Evolutionary conservation across 2,329 filamentous ascomycete species (phyloP).

Genomic region (Teratosphaeria destructans): DNA sequence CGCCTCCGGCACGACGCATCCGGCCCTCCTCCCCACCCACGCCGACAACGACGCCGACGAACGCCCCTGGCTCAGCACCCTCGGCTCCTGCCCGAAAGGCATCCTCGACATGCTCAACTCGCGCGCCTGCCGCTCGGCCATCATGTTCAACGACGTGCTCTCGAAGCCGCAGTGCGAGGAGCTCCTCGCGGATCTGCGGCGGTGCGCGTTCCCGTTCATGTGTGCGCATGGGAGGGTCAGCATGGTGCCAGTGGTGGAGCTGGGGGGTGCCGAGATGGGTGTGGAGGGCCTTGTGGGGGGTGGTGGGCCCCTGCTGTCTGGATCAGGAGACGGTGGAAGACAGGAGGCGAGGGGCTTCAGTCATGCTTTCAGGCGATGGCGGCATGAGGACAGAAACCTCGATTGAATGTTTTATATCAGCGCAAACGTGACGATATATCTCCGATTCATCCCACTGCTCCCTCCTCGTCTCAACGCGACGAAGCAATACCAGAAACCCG

Average conservation of each 20-base stretch:
- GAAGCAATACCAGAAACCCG: no score
- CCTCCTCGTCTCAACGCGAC: no score
- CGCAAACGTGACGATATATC: no score
- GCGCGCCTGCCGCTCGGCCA: conserved; percentile 64
- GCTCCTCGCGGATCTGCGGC: conserved; percentile 48
- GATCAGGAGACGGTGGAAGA: no score
- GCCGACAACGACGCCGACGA: neutral
- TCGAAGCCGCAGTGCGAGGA: conserved; percentile 45
- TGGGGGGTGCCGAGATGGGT: conserved; percentile 1
- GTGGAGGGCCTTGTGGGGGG: no score
- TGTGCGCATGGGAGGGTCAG: conserved; percentile 64
- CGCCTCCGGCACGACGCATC: conserved; percentile 21
- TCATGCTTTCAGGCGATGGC: no score
- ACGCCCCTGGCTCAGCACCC: conserved; percentile 46
- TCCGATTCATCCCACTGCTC: no score
- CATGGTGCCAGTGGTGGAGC: conserved; percentile 36
- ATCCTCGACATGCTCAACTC: conserved; percentile 70
- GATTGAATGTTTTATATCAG: no score
- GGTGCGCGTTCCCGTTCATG: conserved; percentile 65
- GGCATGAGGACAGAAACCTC: no score
- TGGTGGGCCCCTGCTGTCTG: no score
- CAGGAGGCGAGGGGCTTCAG: no score
- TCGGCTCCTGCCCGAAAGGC: conserved; percentile 61
- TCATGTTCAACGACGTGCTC: conserved; percentile 76
- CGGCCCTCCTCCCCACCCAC: neutral